Conservation (phyloP, 2,329 filamentous ascomycete species). For the Cladosporium sp. region DNA sequence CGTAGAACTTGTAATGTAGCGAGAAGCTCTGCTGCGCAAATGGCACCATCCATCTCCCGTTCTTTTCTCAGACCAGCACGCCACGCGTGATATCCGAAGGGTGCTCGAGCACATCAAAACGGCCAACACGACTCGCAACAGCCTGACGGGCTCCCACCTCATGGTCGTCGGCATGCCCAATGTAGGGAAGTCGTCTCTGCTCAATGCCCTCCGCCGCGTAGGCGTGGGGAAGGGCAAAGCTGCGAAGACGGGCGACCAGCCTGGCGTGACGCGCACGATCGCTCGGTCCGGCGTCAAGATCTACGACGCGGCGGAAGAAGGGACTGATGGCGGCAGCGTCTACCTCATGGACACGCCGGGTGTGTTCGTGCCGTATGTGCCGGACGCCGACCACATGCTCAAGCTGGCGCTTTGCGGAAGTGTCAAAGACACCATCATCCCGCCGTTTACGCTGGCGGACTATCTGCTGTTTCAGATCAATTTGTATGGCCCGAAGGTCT, state of each 20-base stretch:
- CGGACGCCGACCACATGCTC: constrained; percentile 80
- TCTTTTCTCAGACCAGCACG: constrained; percentile 48
- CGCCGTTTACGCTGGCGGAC: constrained; percentile 72
- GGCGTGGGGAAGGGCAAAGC: constrained; percentile 65
- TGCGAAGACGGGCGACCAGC: constrained; percentile 75
- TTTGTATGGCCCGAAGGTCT: constrained; percentile 53
- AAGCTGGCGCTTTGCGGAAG: constrained; percentile 88
- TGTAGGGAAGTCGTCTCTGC: constrained; percentile 89
- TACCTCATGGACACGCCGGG: constrained; percentile 90
- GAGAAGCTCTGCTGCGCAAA: constrained; percentile 46
- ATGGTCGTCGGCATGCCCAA: constrained; percentile 97
- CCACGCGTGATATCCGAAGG: constrained; percentile 36
- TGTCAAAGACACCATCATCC: constrained; percentile 83
- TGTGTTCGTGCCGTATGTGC: constrained; percentile 89
- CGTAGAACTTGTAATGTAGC: constrained; percentile 18
- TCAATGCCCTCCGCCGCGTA: constrained; percentile 71
- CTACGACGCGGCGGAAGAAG: constrained; percentile 49
- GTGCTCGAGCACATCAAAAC: constrained; percentile 48
- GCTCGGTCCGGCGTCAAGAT: constrained; percentile 72
- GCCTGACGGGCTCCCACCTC: constrained; percentile 73
- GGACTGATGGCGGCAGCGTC: constrained; percentile 53
- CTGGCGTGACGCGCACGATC: constrained; percentile 84
- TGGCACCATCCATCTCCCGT: constrained; percentile 50
- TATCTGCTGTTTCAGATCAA: constrained; percentile 88
- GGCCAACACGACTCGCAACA: constrained; percentile 46